A percentile compares a stretch with the other conserved stretches of the same genome.
Evolutionary conservation across 805 yeast species (phyloP).

Genomic region (Candida pini): DNA sequence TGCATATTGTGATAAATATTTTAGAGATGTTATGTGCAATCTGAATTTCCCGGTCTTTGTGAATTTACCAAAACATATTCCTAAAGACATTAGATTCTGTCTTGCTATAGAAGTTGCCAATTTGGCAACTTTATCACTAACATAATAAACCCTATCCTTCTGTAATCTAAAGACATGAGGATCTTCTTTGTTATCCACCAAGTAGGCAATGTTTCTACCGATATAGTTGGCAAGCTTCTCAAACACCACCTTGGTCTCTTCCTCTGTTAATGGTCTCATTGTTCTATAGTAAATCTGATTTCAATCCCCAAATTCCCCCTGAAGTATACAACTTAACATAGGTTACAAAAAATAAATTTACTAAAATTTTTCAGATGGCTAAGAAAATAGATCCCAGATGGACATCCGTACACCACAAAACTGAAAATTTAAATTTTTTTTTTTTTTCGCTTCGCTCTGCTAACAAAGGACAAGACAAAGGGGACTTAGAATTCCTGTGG

Average conservation of each 20-base stretch:
- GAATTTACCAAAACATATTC: slow-evolving; percentile 92
- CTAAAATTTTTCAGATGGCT: too few relatives aligned
- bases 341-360: too few relatives aligned
- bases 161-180: slow-evolving; percentile 95
- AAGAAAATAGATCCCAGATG: too few relatives aligned
- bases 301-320: too few relatives aligned
- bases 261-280: slow-evolving; percentile 96
- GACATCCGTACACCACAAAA: too few relatives aligned
- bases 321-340: too few relatives aligned
- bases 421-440: too few relatives aligned
- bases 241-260: slow-evolving; percentile 92
- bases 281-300: too few relatives aligned
- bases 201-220: slow-evolving; percentile 87
- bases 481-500: too few relatives aligned
- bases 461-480: too few relatives aligned
- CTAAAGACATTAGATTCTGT: slow-evolving; percentile 85
- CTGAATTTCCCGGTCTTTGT: slow-evolving; percentile 97
- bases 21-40: slow-evolving; percentile 87
- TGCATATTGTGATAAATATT: slow-evolving; percentile 79
- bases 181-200: slow-evolving; percentile 79
- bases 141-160: slow-evolving; percentile 94
- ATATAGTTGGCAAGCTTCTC: slow-evolving; percentile 95
- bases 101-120: slow-evolving; percentile 89
- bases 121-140: slow-evolving; percentile 73
- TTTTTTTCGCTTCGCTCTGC: too few relatives aligned